Base-by-base conservation (phyloP, 805 yeast species). In the Suhomyces sp. region DNA sequence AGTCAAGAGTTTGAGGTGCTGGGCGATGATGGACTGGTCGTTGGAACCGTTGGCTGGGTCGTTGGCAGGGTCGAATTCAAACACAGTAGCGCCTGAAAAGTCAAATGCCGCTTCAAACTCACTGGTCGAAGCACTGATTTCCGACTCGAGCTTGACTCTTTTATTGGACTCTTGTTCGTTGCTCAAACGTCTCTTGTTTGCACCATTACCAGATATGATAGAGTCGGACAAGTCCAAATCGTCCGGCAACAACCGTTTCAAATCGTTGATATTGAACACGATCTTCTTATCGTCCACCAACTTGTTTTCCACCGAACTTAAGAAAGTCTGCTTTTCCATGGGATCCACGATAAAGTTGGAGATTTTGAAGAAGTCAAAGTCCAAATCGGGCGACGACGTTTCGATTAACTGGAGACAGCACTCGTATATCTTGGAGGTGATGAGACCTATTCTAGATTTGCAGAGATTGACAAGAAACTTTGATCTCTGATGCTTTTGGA, bases 1-100 rank as follows among this genome's bases (percentile, higher is more conserved):
- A 1, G 87, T 71, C 33, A 93, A 74, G 9, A 92, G 72, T 62
- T 83, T 84, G 59, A 93, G 71, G 67, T 94, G 98, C 48, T 83
- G 79, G 49, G 77, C 82, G 9, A 87, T 72, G 9, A 77, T 57
- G 3, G 75, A 54, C 6, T 61, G 47, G 13, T 69, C 60, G 41
- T 64, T 69, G 7, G 41, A 15, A 12, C 41, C 33, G 36, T 75
- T 60, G 60, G 59, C 52, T 57, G 63, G 31, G 60, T 60, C 56
- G 64, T 60, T 66, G 54, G 51, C 65, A 41, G 46, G 31, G 19
- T 46, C 48, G 10, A 46, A 46, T 15, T 46, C 36, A 23, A 46
- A 22, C 15, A 46, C 33, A 12, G 42, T 13, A 7, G 33, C 36
- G 5, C 48, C 48, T 6, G 46, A 23, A 24, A 42, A 24, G 9